Evolutionary conservation across 495 filamentous ascomycete genomes (phyloP), one percentile per base, ranked within the genome.

Genomic region (Oidiodendron maius): DNA sequence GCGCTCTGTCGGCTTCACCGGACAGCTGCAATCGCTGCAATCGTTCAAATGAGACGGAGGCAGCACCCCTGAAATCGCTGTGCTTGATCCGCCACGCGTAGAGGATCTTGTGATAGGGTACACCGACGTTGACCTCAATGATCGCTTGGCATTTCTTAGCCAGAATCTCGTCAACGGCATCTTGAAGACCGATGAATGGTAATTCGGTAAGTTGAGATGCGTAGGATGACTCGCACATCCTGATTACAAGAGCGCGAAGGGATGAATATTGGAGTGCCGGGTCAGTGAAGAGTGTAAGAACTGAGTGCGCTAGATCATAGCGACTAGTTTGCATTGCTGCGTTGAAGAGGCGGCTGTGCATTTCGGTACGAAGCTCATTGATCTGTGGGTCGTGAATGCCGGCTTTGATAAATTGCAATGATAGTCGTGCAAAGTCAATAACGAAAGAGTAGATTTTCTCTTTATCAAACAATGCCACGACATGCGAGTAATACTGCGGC

Each of bases 81-180:
- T 82, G 84, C 53, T 80, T 78, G 47, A 96, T 82, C 44, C 94
- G 82, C 76, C 88, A 97, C 17, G 90, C 81, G 55, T 95, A 93
- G 22, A 97, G 78, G 36, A 95, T 82, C 56, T 88, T 84, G 59
- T 84, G 84, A 64, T 86, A 91, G 5, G 80, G 82, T 1, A 77
- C 71, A 20, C 75, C 77, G 17, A 69, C 67, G 35, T 71, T 61
- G 25, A 86, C 72, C 53, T 82, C 81, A 17, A 75, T 60, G 20
- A 75, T 73, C 9, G 71, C 69, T 24, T 71, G 69, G 58, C 79
- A 83, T 61, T 79, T 76, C 24, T 81, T 80, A 28, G 72, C 64
- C 8, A 97, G 76, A 18, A 84, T 78, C 22, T 83, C 81, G 58
- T 98, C 93, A 30, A 95, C 85, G 17, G 81, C 74, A 34, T 76